Conservation (phyloP, 139 green algal species). For the Trebouxia sp. region DNA sequence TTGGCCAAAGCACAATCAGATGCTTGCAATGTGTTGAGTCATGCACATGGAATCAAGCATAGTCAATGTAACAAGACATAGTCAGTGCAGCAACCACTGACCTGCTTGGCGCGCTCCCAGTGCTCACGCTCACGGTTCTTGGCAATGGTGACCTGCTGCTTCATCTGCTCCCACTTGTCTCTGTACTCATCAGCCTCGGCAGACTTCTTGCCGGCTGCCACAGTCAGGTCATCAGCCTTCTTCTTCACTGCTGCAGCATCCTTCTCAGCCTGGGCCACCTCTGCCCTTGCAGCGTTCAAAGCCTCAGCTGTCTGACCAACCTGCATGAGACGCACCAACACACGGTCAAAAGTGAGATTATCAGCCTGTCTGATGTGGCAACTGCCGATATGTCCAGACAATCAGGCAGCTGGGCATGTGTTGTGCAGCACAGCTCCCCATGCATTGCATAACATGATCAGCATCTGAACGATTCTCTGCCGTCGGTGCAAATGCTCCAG, state of each 20-base stretch:
- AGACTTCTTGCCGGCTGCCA: conserved; percentile 9
- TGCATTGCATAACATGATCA: too few species aligned
- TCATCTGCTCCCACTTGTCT: conserved; percentile 27
- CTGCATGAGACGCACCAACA: not conserved
- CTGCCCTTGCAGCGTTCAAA: conserved; percentile 16
- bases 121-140: conserved; percentile 16
- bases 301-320: conserved; percentile 11
- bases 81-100: not conserved
- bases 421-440: too few species aligned
- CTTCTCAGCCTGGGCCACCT: conserved; percentile 12
- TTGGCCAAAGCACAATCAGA: too few species aligned
- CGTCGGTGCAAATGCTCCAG: too few species aligned
- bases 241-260: conserved; percentile 7
- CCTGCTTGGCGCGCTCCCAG: conserved; percentile 16
- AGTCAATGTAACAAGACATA: too few species aligned
- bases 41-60: too few species aligned
- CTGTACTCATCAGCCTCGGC: conserved; percentile 15
- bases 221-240: conserved; percentile 20
- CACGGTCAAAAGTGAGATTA: too few species aligned
- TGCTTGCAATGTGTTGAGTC: too few species aligned
- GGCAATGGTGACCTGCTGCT: conserved; percentile 19
- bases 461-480: too few species aligned
- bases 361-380: not conserved
- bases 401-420: too few species aligned
- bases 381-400: not conserved